These are phyloP conservation scores for Hanseniaspora jakobsenii DNA, from an alignment of 805 yeast species.

Conservation along the genomic window DNA sequence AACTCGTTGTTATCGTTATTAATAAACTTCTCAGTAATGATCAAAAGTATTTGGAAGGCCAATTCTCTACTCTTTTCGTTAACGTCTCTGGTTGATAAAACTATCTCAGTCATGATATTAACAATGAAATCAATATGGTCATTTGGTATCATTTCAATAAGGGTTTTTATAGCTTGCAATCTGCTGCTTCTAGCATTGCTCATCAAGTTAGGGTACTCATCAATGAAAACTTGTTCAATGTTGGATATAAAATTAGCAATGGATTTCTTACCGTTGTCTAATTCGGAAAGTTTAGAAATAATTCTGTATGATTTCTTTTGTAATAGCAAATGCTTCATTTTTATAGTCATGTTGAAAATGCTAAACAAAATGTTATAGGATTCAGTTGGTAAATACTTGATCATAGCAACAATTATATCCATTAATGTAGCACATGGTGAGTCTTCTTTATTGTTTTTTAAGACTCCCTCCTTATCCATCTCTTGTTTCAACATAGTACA, in stretches of 20 bases:
- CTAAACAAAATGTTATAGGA: constrained; percentile 62
- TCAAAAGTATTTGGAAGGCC: constrained; percentile 61
- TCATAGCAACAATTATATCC: constrained; percentile 80
- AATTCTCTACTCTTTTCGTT: constrained; percentile 83
- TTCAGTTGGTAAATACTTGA: constrained; percentile 63
- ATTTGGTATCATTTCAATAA: constrained; percentile 52
- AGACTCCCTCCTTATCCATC: constrained; percentile 44
- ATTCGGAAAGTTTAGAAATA: constrained; percentile 55
- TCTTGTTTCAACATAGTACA: constrained; percentile 67
- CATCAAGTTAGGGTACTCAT: constrained; percentile 45
- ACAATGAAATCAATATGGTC: constrained; percentile 68
- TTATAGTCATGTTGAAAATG: constrained; percentile 62
- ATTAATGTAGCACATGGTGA: constrained; percentile 70
- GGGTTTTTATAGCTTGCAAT: constrained; percentile 49
- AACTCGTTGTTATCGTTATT: constrained; percentile 37
- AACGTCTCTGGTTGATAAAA: constrained; percentile 78
- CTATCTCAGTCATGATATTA: constrained; percentile 70
- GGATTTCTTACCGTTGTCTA: constrained; percentile 49
- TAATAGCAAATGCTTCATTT: constrained; percentile 47
- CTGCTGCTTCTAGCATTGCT: constrained; percentile 74
- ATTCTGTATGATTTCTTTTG: constrained; percentile 87
- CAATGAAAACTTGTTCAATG: constrained; percentile 48
- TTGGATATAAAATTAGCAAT: constrained; percentile 41
- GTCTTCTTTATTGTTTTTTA: constrained; percentile 30
- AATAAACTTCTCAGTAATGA: constrained; percentile 34